These are phyloP conservation scores for Coemansia sp. DNA, from an alignment of 371 early-diverging fungal species.

Conservation along the genomic window DNA sequence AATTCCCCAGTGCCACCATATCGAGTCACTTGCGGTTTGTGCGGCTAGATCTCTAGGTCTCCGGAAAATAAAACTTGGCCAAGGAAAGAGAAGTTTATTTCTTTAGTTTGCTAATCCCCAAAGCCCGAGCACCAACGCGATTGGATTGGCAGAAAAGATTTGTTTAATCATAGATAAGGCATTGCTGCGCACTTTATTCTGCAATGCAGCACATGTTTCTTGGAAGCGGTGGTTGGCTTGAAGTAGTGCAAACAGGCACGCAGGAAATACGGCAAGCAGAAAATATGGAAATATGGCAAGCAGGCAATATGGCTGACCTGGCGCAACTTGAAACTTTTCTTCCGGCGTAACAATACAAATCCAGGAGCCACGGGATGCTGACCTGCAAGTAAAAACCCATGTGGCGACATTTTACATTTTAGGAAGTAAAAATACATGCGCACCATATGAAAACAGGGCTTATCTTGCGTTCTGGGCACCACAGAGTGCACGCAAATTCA, in stretches of 20 bases:
- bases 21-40: background rate
- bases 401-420: background rate
- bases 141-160: no score
- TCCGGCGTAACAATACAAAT: background rate
- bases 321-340: background rate
- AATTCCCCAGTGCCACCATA: background rate
- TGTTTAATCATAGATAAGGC: no score
- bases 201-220: no score
- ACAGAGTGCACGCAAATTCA: background rate
- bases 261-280: no score
- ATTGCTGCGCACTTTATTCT: no score
- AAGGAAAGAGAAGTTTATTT: no score
- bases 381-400: background rate
- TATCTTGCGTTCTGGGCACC: background rate
- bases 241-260: no score
- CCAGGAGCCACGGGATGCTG: no score
- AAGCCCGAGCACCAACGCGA: no score
- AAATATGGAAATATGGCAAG: background rate
- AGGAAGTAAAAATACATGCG: background rate
- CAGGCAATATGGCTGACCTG: background rate
- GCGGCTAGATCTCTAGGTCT: background rate
- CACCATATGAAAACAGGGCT: background rate
- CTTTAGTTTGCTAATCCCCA: no score
- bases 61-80: background rate
- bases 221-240: no score